phyloP scores from a whole-genome alignment of 2,329 filamentous ascomycete genomes.

The Exophiala viscosa region DNA sequence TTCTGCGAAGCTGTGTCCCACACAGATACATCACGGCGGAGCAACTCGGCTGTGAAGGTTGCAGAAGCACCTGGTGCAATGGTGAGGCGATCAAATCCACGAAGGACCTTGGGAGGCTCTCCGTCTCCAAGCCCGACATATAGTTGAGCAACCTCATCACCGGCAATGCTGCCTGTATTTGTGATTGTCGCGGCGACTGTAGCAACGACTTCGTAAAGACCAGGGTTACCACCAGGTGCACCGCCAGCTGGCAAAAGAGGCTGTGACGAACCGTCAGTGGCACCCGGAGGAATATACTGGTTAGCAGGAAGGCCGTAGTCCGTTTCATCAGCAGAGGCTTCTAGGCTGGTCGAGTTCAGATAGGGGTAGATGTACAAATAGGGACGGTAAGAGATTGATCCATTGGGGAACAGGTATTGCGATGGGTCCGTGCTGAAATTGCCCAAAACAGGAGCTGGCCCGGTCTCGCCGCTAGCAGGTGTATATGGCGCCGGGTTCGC shows the following conservation, averaged over 20 bases:
- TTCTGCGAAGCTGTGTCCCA: conserved; percentile 80
- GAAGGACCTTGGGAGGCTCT: conserved; percentile 64
- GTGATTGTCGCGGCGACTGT: conserved; percentile 48
- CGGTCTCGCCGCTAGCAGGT: conserved; percentile 51
- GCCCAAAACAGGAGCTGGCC: conserved; percentile 53
- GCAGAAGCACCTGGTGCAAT: conserved; percentile 66
- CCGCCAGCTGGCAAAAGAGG: conserved; percentile 55
- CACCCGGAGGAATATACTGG: conserved; percentile 50
- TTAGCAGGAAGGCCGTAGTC: conserved; percentile 52
- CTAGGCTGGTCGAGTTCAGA: conserved; percentile 57
- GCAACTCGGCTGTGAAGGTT: conserved; percentile 66
- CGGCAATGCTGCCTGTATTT: conserved; percentile 49
- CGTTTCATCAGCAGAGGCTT: conserved; percentile 49
- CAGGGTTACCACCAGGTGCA: conserved; percentile 57
- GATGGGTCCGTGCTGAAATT: conserved; percentile 45
- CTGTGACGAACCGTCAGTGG: conserved; percentile 53
- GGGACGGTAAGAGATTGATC: conserved; percentile 45
- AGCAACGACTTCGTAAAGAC: conserved; percentile 51
- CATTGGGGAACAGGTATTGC: conserved; percentile 55
- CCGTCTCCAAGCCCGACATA: conserved; percentile 78
- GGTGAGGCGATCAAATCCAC: conserved; percentile 74
- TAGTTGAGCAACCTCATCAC: conserved; percentile 54
- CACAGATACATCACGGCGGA: conserved; percentile 77
- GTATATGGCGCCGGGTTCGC: conserved; percentile 48
- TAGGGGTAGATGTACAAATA: conserved; percentile 61